phyloP scores from a whole-genome alignment of 148 eudicot genomes.

The Linanthus parryae region DNA sequence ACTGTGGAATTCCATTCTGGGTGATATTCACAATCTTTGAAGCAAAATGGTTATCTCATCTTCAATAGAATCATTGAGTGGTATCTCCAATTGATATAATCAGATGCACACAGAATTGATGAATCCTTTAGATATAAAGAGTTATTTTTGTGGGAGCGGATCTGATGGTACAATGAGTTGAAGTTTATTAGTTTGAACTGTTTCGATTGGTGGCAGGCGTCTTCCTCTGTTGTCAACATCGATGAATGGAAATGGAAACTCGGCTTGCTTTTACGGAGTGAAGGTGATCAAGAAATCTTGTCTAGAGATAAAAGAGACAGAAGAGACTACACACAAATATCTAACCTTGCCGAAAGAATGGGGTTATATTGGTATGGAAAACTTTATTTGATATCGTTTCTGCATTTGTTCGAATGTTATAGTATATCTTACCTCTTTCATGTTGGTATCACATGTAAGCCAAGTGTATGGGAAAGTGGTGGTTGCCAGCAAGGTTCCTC shows the following conservation, averaged over 20 bases:
- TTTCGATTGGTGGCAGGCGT: conserved; percentile 60
- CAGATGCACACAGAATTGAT: no score
- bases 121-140: no score
- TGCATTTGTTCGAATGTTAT: conserved; percentile 3
- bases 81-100: no score
- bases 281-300: conserved; percentile 75
- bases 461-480: conserved; percentile 88
- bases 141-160: no score
- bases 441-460: conserved; percentile 25
- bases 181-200: no score
- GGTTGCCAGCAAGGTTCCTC: conserved; percentile 96
- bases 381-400: neutral
- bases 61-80: no score
- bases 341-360: conserved; percentile 86
- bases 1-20: no score
- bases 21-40: no score
- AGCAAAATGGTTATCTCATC: no score
- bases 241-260: conserved; percentile 99
- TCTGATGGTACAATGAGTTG: no score
- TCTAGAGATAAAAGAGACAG: conserved; percentile 90
- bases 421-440: neutral
- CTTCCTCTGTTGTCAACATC: conserved; percentile 92
- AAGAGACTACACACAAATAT: conserved; percentile 90
- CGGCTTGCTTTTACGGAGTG: conserved; percentile 72
- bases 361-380: conserved; percentile 78